phyloP scores from a whole-genome alignment of 1,284 basidiomycete species.

The Puccinia triticina region DNA sequence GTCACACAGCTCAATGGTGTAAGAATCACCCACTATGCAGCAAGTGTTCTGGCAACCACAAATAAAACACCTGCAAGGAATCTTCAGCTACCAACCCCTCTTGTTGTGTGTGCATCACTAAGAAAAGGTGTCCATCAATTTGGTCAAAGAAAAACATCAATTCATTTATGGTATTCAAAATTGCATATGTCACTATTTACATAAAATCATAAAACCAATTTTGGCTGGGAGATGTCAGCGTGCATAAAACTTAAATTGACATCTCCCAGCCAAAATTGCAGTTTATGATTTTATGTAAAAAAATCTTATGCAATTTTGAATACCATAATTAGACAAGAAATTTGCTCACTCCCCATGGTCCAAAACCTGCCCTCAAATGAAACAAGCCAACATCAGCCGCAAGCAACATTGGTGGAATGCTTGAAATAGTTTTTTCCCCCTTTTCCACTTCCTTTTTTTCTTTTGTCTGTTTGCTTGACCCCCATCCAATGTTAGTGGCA shows the following conservation, averaged over 20 bases:
- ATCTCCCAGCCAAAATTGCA: too few relatives aligned
- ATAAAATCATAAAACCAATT: too few relatives aligned
- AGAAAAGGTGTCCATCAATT: background rate
- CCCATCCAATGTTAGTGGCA: background rate
- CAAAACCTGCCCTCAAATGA: background rate
- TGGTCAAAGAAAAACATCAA: background rate
- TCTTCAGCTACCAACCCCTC: background rate
- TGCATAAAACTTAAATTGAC: too few relatives aligned
- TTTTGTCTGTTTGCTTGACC: background rate
- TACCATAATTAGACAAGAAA: background rate
- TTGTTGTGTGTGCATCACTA: background rate
- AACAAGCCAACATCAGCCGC: background rate
- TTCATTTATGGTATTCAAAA: too few relatives aligned
- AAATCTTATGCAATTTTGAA: too few relatives aligned
- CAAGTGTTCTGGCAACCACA: background rate
- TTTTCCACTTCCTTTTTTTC: background rate
- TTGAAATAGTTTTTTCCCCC: background rate
- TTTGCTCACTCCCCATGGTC: slow-evolving; percentile 1
- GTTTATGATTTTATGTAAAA: too few relatives aligned
- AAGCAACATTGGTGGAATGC: background rate
- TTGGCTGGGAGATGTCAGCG: too few relatives aligned
- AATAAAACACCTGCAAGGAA: background rate
- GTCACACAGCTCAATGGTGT: slow-evolving; percentile 3
- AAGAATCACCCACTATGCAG: background rate
- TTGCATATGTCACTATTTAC: too few relatives aligned